Evolutionary conservation across 148 eudicot genomes (phyloP), one percentile per base, ranked within the genome.

Genomic region (Drosera capensis): DNA sequence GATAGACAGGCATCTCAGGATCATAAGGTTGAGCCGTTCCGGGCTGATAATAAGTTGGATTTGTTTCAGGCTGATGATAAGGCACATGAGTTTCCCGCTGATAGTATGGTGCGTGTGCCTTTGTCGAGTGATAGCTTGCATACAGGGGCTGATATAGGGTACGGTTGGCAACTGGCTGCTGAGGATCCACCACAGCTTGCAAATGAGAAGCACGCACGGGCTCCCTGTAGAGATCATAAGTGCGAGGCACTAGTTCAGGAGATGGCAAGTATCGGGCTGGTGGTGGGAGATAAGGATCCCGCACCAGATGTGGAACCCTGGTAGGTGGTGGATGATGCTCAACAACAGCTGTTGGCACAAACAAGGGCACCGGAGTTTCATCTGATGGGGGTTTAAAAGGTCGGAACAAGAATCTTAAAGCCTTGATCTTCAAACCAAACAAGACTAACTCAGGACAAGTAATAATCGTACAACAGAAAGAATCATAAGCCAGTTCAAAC

Each of bases 391-490:
- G 8, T 3, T 16, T 24, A 3, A 45, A 1, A 12, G 49, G 9
- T 22, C 8, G 49, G 15, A 45, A 45, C 49, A 45, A 25, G 0
- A 16, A 45, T 9, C 8, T 23, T n/a, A 45, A 16, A 45, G 30
- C 49, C 14, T 45, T 11, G n/a, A 45, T 31, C 49, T 45, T 18
- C 30, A 45, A 45, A 45, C 25, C 8, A 25, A 20, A 12, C 18
- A 29, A 41, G 4, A 45, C n/a, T 9, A 29, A 45, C 1, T 13
- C 29, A 23, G 25, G 17, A 11, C 13, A 1, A 20, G 8, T 5
- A 23, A 14, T n/a, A 11, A 45, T 22, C 2, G 17, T 25, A 24
- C 7, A 45, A 23, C 17, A 13, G 5, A 23, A 43, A 8, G 14
- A 23, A 20, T 5, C 14, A 12, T 13, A 13, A 13, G 9, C 5